phyloP scores from a whole-genome alignment of 2,329 filamentous ascomycete species.

The Beauveria sp. region DNA sequence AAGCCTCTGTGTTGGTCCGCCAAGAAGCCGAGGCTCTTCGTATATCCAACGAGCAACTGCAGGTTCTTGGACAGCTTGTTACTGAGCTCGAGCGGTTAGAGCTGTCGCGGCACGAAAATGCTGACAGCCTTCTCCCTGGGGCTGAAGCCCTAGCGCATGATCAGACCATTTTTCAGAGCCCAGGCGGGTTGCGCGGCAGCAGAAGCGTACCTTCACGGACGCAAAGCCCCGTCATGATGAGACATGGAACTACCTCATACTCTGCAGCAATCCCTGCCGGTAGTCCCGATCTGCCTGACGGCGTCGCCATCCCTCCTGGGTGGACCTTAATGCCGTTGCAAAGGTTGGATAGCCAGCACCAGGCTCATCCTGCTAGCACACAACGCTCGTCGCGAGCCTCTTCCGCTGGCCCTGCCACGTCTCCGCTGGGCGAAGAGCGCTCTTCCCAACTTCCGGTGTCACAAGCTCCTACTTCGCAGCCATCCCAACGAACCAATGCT shows the following conservation, averaged over 20 bases:
- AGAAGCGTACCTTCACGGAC: conserved; percentile 1
- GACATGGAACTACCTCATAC: conserved; percentile 39
- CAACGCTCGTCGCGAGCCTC: conserved; percentile 7
- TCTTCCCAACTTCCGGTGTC: background rate
- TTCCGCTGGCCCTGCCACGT: conserved; percentile 7
- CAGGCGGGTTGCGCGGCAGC: background rate
- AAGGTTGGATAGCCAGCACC: conserved; percentile 35
- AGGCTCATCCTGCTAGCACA: background rate
- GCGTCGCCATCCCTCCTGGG: conserved; percentile 55
- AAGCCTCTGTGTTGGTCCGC: conserved; percentile 3
- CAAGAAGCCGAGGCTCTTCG: conserved; percentile 7
- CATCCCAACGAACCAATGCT: conserved; percentile 31
- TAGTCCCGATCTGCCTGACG: conserved; percentile 54
- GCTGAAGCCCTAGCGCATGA: background rate
- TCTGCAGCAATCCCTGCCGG: conserved; percentile 49
- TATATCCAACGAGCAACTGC: conserved; percentile 7
- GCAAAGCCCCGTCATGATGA: conserved; percentile 33
- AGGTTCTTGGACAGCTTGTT: conserved; percentile 7
- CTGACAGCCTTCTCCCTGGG: background rate
- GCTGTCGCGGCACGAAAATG: background rate
- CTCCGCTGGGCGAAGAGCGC: background rate
- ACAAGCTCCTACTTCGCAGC: conserved; percentile 25
- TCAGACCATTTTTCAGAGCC: background rate
- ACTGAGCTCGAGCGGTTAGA: conserved; percentile 7
- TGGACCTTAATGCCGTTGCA: conserved; percentile 59